A percentile compares a stretch with the other conserved stretches of the same genome.
These are phyloP conservation scores for Coprinopsis cinerea DNA, from an alignment of 768 basidiomycete genomes.

Conservation along the genomic window DNA sequence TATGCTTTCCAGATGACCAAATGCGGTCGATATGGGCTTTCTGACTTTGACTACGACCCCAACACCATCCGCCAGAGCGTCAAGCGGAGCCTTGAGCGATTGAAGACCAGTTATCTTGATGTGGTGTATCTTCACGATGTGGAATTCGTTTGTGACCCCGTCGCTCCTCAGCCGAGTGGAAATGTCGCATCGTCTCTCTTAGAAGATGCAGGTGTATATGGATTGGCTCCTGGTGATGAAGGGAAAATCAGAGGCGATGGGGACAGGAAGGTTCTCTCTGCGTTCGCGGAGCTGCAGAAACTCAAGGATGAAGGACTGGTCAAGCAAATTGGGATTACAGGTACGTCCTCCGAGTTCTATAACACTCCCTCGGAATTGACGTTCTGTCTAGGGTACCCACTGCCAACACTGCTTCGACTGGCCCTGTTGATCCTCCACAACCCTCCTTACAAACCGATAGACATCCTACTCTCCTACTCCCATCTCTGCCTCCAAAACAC, in stretches of 20 bases:
- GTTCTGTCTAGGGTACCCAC: slow-evolving; percentile 56
- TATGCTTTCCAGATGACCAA: slow-evolving; percentile 63
- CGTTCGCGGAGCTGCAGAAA: slow-evolving; percentile 57
- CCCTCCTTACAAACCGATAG: slow-evolving; percentile 64
- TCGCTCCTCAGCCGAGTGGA: slow-evolving; percentile 46
- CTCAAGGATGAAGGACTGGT: slow-evolving; percentile 71
- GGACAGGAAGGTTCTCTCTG: slow-evolving; percentile 66
- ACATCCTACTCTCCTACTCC: slow-evolving; percentile 75
- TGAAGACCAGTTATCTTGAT: slow-evolving; percentile 77
- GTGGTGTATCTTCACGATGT: slow-evolving; percentile 80
- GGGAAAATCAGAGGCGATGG: slow-evolving; percentile 56
- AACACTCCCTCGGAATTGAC: background rate
- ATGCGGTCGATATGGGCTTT: slow-evolving; percentile 69
- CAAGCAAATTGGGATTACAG: slow-evolving; percentile 73
- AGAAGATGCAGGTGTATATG: slow-evolving; percentile 54
- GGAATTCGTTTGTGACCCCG: slow-evolving; percentile 61
- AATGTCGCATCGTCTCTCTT: slow-evolving; percentile 51
- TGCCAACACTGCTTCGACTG: slow-evolving; percentile 79
- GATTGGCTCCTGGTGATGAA: slow-evolving; percentile 54
- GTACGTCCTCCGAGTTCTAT: too few relatives aligned
- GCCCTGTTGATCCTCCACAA: slow-evolving; percentile 67
- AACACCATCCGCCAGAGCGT: slow-evolving; percentile 60
- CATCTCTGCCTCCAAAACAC: slow-evolving; percentile 74
- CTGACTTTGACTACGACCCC: slow-evolving; percentile 72
- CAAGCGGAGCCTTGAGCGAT: slow-evolving; percentile 54